phyloP scores from a whole-genome alignment of 257 asterid species.

The Solanum virginianum region DNA sequence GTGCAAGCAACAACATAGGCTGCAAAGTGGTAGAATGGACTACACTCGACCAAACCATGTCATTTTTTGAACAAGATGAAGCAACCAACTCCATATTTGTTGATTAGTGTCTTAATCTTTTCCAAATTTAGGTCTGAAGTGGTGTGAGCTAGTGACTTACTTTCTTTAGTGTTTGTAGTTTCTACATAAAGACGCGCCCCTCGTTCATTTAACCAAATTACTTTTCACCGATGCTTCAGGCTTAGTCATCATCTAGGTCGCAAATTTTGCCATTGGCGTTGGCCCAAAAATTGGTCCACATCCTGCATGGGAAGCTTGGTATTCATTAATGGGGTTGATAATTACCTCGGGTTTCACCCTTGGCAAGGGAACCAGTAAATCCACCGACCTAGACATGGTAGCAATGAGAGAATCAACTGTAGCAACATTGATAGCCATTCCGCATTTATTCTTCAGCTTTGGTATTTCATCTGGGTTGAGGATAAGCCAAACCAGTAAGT shows the following conservation, averaged over 20 bases:
- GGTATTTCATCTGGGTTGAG: slow-evolving; percentile 24
- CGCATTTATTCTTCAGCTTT: slow-evolving; percentile 10
- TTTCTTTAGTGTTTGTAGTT: not conserved
- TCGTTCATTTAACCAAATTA: slow-evolving; percentile 5
- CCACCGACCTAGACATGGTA: not conserved
- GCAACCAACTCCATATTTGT: not conserved
- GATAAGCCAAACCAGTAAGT: slow-evolving; percentile 20
- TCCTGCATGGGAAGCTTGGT: not conserved
- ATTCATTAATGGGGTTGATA: not conserved
- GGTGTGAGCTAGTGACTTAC: not conserved
- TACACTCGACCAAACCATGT: not conserved
- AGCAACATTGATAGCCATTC: not conserved
- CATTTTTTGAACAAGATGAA: not conserved
- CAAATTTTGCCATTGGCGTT: not conserved
- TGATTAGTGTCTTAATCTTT: not conserved
- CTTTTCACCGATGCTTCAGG: not conserved
- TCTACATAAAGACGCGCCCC: slow-evolving; percentile 1
- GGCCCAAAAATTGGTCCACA: not conserved
- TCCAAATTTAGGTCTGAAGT: not conserved
- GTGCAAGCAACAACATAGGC: not conserved
- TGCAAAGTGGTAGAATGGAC: not conserved
- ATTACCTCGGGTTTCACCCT: not conserved
- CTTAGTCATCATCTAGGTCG: not conserved
- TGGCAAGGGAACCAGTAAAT: not conserved
- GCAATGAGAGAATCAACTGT: not conserved